Evolutionary conservation across 2,329 filamentous ascomycete genomes (phyloP).

Genomic region (Colletotrichum musicola): DNA sequence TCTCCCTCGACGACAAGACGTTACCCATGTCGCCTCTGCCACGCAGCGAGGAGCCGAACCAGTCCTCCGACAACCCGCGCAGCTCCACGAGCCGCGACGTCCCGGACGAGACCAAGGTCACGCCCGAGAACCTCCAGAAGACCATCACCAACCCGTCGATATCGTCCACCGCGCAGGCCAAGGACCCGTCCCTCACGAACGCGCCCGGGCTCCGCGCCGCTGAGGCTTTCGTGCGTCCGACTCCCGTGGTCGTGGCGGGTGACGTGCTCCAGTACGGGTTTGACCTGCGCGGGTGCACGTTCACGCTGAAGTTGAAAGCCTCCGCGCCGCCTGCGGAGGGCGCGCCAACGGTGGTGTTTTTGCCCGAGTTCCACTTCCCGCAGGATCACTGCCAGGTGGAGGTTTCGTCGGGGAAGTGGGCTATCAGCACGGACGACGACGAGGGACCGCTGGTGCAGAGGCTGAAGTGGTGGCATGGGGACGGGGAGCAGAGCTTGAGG

Average conservation of each 20-base stretch:
- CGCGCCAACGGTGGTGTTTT: constrained; percentile 82
- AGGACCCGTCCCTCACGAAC: constrained; percentile 69
- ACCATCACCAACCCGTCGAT: constrained; percentile 78
- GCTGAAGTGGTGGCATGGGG: constrained; percentile 92
- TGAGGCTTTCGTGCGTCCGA: constrained; percentile 91
- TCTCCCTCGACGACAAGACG: constrained; percentile 83
- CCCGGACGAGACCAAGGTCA: constrained; percentile 71
- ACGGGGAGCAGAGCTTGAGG: constrained; percentile 84
- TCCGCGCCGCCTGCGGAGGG: constrained; percentile 68
- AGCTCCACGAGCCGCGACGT: constrained; percentile 50
- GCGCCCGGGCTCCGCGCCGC: constrained; percentile 86
- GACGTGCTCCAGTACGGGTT: constrained; percentile 80
- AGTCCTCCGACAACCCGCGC: constrained; percentile 38
- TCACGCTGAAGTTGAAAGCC: constrained; percentile 76
- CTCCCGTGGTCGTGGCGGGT: constrained; percentile 81
- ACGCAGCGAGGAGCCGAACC: constrained; percentile 51
- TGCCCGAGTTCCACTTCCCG: constrained; percentile 95
- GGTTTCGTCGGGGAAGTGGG: constrained; percentile 90
- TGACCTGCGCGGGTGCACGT: constrained; percentile 82
- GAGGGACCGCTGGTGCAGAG: constrained; percentile 79
- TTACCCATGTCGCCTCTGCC: constrained; percentile 66
- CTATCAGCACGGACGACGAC: constrained; percentile 79
- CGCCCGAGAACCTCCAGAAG: constrained; percentile 80
- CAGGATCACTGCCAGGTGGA: constrained; percentile 77
- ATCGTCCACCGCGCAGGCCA: constrained; percentile 66